Conservation (phyloP, 176 grass and related monocot species). For the Carex littledalei region DNA sequence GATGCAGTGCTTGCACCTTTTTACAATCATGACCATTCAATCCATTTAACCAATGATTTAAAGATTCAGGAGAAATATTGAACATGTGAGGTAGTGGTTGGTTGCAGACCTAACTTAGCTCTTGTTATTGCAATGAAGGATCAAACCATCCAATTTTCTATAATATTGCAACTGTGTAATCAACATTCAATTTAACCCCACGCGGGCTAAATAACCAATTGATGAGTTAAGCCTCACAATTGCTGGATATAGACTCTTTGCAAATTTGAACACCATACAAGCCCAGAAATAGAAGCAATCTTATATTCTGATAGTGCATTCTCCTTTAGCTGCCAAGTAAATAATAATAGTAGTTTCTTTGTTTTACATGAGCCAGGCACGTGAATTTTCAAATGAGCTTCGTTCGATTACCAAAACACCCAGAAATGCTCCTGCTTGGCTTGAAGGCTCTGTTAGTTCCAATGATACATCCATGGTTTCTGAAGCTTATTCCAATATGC, state of each 20-base stretch:
- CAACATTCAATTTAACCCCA: not conserved
- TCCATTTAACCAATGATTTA: not conserved
- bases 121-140: slow-evolving; percentile 4
- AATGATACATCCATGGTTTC: slow-evolving; percentile 87
- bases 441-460: slow-evolving; percentile 71
- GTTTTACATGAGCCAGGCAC: slow-evolving; percentile 54
- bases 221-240: not conserved
- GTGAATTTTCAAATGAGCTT: slow-evolving; percentile 98
- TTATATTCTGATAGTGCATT: not conserved
- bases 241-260: not conserved
- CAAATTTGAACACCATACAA: not conserved
- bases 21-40: not conserved
- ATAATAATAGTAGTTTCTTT: not conserved
- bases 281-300: not conserved
- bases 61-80: not conserved
- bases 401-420: slow-evolving; percentile 89
- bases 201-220: not conserved
- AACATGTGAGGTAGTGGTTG: not conserved
- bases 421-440: slow-evolving; percentile 73
- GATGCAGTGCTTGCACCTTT: not conserved
- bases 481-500: slow-evolving; percentile 98
- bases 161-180: not conserved
- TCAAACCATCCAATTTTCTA: not conserved
- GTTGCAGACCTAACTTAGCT: not conserved
- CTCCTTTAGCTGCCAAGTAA: not conserved